These are phyloP conservation scores for Lactifluus hygrophoroides DNA, from an alignment of 768 basidiomycete species.

Conservation along the genomic window DNA sequence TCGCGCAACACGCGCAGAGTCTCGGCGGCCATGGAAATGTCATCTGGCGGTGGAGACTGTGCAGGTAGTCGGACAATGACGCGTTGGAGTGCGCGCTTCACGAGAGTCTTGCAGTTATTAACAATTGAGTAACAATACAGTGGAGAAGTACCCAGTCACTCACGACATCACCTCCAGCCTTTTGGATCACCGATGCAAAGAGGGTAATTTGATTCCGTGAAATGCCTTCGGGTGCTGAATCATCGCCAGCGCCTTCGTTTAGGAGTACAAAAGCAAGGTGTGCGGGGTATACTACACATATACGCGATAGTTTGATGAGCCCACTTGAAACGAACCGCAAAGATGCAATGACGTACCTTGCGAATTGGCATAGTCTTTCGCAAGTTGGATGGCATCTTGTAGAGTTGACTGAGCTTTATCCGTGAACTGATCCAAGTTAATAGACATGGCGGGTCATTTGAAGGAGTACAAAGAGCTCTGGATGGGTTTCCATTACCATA, in stretches of 20 bases:
- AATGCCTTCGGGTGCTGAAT: constrained; percentile 29
- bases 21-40: constrained; percentile 52
- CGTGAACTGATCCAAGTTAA: constrained; percentile 64
- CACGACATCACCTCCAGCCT: constrained; percentile 81
- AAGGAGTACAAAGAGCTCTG: constrained; percentile 28
- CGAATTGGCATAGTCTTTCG: constrained; percentile 76
- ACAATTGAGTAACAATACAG: not conserved
- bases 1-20: constrained; percentile 59
- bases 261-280: constrained; percentile 79
- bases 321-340: not conserved
- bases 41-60: constrained; percentile 81
- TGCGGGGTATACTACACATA: constrained; percentile 57
- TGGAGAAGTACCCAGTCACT: constrained; percentile 23
- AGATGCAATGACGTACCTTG: constrained; percentile 45
- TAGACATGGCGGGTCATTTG: constrained; percentile 23
- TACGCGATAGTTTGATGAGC: not conserved
- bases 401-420: constrained; percentile 72
- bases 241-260: constrained; percentile 47
- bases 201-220: constrained; percentile 40
- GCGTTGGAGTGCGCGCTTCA: constrained; percentile 68
- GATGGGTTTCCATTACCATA: not conserved
- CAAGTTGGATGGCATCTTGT: constrained; percentile 64
- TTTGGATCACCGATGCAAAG: constrained; percentile 68
- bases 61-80: constrained; percentile 73
- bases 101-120: constrained; percentile 32